Conservation (phyloP, 805 yeast species). For the Crinitomyces ghanaensis region DNA sequence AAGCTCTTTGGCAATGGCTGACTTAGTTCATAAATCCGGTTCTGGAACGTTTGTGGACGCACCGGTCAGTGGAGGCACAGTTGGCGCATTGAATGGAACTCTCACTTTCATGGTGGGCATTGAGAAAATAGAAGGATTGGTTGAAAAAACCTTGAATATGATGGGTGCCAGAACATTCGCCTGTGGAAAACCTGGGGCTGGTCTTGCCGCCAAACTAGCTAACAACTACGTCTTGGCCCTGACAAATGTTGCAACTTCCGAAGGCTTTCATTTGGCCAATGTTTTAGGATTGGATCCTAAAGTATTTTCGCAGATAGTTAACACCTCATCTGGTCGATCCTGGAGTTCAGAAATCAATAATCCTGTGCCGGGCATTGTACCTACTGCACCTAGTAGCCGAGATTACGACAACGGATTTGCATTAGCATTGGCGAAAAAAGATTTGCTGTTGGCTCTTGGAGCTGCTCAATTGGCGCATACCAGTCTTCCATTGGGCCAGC, state of each 20-base stretch:
- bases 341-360: conserved; percentile 47
- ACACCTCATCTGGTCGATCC: conserved; percentile 41
- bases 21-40: conserved; percentile 28
- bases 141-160: conserved; percentile 22
- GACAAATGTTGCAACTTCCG: conserved; percentile 43
- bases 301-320: conserved; percentile 37
- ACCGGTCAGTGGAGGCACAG: conserved; percentile 47
- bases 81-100: conserved; percentile 42
- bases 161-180: conserved; percentile 42
- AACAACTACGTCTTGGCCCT: conserved; percentile 44
- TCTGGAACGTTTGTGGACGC: conserved; percentile 37
- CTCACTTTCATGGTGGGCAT: conserved; percentile 43
- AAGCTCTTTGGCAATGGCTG: conserved; percentile 33
- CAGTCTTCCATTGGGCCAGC: conserved; percentile 16
- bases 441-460: conserved; percentile 28
- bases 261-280: conserved; percentile 42
- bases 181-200: conserved; percentile 42
- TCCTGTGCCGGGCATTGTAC: conserved; percentile 39
- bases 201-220: conserved; percentile 43
- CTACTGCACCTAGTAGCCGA: conserved; percentile 36
- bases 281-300: conserved; percentile 37
- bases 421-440: conserved; percentile 27
- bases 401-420: conserved; percentile 39
- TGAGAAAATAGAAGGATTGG: conserved; percentile 18
- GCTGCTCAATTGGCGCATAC: conserved; percentile 18